These are phyloP conservation scores for Populus pruinosa DNA, from an alignment of 345 rosid species.

Conservation along the genomic window DNA sequence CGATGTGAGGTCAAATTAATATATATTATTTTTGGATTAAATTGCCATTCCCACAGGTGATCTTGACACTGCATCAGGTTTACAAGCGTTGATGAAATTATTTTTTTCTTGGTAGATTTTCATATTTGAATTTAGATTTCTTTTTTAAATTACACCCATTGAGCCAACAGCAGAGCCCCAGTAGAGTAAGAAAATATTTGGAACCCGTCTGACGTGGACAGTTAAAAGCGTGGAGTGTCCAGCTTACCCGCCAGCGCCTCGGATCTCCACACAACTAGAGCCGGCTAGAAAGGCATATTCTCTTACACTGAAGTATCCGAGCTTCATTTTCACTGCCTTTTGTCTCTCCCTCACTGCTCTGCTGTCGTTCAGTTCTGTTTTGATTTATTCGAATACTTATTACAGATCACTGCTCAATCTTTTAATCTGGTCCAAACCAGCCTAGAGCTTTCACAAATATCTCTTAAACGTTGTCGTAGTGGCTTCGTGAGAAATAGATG, in stretches of 20 bases:
- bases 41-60: too few relatives aligned
- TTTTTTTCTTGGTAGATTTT: too few relatives aligned
- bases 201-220: neutral
- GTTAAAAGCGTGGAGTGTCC: neutral
- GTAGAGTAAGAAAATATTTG: neutral
- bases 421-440: neutral
- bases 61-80: too few relatives aligned
- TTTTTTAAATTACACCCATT: too few relatives aligned
- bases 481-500: too few relatives aligned
- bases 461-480: too few relatives aligned
- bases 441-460: too few relatives aligned
- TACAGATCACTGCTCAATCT: neutral
- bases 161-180: too few relatives aligned
- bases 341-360: neutral
- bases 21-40: too few relatives aligned
- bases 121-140: too few relatives aligned
- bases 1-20: too few relatives aligned
- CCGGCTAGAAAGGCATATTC: neutral
- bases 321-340: neutral
- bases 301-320: neutral
- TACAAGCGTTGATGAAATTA: too few relatives aligned
- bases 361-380: neutral
- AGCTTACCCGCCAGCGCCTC: neutral
- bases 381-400: neutral
- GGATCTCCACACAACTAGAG: neutral